Evolutionary conservation across 1,284 basidiomycete species (phyloP), one percentile per base, ranked within the genome.

Genomic region (Sanguinoderma infundibulare): DNA sequence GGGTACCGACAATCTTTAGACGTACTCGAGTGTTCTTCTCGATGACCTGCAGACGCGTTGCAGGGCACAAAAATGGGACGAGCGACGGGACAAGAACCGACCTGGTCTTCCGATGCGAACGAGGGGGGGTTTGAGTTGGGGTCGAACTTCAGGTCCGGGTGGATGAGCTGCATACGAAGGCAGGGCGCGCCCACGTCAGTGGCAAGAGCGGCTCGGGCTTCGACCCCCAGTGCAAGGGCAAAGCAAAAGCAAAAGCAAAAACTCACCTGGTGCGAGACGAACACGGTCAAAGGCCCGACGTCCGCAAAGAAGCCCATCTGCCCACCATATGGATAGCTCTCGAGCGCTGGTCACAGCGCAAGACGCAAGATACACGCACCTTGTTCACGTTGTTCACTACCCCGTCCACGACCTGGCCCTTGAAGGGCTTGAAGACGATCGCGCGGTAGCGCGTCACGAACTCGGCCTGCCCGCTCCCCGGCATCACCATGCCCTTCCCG

Each of bases 221-320:
- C 9, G 22, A 26, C n/a, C n/a, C n/a, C n/a, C 2, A 53, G 2
- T 30, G 3, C 24, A 22, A 54, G 17, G 8, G 38, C 9, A 2
- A n/a, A n/a, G n/a, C n/a, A n/a, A n/a, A n/a, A n/a, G n/a, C n/a
- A n/a, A n/a, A n/a, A n/a, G n/a, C n/a, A 22, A n/a, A 10, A 4
- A 77, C 89, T 72, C 67, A 98, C 95, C 80, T 98, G 96, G 67
- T 94, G 93, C 20, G 96, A 97, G 24, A 98, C 92, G 73, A 98
- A 98, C 55, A 95, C 94, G 46, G 89, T 87, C 65, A 98, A 75
- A 17, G 97, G 98, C 40, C 98, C 98, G 55, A 97, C 95, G 67
- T 97, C 94, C 53, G 95, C 95, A 69, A 98, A 98, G 79, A 98
- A 98, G 6, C 96, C 96, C 95, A 98, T 98, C 95, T 96, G 30